Conservation (phyloP, 495 filamentous ascomycete species). For the Penicillium canescens region DNA sequence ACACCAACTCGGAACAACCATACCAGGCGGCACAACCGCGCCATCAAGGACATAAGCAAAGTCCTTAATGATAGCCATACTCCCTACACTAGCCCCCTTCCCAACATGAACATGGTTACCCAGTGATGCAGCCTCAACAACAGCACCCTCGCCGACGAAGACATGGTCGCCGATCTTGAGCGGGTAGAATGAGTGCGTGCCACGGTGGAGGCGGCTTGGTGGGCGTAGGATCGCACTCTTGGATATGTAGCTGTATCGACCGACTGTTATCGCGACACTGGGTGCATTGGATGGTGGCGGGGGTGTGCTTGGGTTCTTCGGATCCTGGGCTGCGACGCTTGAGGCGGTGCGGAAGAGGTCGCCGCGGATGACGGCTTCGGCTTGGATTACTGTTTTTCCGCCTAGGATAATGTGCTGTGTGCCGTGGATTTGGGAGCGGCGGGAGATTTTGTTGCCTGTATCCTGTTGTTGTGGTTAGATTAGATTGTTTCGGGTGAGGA, state of each 20-base stretch:
- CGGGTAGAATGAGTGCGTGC: constrained; percentile 66
- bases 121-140: constrained; percentile 76
- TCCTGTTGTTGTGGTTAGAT: constrained; percentile 55
- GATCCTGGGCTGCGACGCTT: constrained; percentile 26
- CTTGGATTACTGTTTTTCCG: constrained; percentile 91
- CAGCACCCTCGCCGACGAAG: constrained; percentile 71
- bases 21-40: constrained; percentile 77
- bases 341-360: constrained; percentile 67
- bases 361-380: constrained; percentile 87
- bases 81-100: constrained; percentile 68
- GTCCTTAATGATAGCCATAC: constrained; percentile 89
- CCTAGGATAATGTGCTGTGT: constrained; percentile 97
- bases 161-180: constrained; percentile 92
- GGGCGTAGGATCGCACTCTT: constrained; percentile 72
- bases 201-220: constrained; percentile 66
- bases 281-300: constrained; percentile 22
- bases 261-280: constrained; percentile 71
- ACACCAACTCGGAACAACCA: constrained; percentile 87
- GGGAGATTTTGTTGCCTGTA: constrained; percentile 97
- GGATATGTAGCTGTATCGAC: constrained; percentile 83
- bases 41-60: constrained; percentile 81
- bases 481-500: constrained; percentile 1
- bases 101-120: constrained; percentile 85
- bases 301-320: constrained; percentile 16
- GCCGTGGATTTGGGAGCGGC: constrained; percentile 84